Evolutionary conservation across 1,139 yeast genomes (phyloP).

Genomic region (Yamadazyma diddensiae): DNA sequence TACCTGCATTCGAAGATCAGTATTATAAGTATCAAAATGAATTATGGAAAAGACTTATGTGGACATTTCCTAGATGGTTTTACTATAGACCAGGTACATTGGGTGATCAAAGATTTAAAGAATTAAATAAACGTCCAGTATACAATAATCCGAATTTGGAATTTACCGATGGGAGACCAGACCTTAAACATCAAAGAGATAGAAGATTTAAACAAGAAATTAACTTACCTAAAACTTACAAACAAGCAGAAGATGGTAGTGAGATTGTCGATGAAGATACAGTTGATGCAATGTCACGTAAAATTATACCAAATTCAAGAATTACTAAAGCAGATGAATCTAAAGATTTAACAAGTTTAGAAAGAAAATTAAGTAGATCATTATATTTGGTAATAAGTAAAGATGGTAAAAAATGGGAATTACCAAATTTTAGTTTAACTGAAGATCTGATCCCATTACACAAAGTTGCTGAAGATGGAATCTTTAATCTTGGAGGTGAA

Average conservation of each 20-base stretch:
- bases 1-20: slow-evolving; percentile 66
- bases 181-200: slow-evolving; percentile 83
- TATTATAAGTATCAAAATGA: slow-evolving; percentile 84
- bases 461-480: slow-evolving; percentile 70
- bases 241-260: slow-evolving; percentile 37
- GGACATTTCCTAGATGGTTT: slow-evolving; percentile 95
- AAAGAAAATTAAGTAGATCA: slow-evolving; percentile 76
- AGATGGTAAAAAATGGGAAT: slow-evolving; percentile 57
- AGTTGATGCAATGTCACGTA: slow-evolving; percentile 59
- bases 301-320: slow-evolving; percentile 70
- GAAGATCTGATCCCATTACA: slow-evolving; percentile 54
- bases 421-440: slow-evolving; percentile 58
- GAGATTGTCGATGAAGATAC: slow-evolving; percentile 36
- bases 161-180: slow-evolving; percentile 83
- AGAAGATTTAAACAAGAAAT: slow-evolving; percentile 78
- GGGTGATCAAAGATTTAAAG: slow-evolving; percentile 76
- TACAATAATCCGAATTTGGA: slow-evolving; percentile 71
- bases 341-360: slow-evolving; percentile 65
- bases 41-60: slow-evolving; percentile 86
- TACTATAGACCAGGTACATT: slow-evolving; percentile 89
- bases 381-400: slow-evolving; percentile 65
- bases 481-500: slow-evolving; percentile 70
- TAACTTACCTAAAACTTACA: slow-evolving; percentile 59
- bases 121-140: slow-evolving; percentile 74
- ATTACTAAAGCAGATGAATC: slow-evolving; percentile 69